phyloP scores from a whole-genome alignment of 441 rosid genomes.

The Theobroma grandiflorum region DNA sequence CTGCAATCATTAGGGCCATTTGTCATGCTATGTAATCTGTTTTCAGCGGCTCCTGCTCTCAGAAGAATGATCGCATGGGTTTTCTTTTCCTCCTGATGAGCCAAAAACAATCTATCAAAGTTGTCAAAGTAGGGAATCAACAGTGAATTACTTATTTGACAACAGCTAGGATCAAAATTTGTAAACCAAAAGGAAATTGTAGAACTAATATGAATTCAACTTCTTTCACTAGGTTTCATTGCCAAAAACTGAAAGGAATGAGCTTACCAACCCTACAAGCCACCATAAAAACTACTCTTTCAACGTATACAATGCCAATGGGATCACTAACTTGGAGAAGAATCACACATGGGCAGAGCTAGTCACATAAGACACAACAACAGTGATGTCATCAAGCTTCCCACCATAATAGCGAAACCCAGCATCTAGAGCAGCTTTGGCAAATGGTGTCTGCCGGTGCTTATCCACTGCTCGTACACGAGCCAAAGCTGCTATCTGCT shows the following conservation, averaged over 20 bases:
- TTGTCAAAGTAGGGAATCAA: neutral
- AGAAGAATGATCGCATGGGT: neutral
- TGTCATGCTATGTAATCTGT: neutral
- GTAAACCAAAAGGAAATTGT: neutral
- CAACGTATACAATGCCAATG: neutral
- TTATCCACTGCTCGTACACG: constrained; percentile 77
- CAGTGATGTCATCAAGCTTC: constrained; percentile 96
- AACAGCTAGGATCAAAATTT: constrained; percentile 14
- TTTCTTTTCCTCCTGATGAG: neutral
- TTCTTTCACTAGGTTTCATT: constrained; percentile 21
- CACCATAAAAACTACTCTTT: constrained; percentile 13
- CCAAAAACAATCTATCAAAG: neutral
- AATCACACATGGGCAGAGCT: constrained; percentile 31
- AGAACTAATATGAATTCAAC: neutral
- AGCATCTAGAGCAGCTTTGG: constrained; percentile 92
- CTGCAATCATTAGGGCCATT: neutral
- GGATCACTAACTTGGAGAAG: neutral
- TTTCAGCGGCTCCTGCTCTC: neutral
- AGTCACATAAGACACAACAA: constrained; percentile 80
- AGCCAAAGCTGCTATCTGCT: constrained; percentile 90
- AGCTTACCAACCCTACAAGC: constrained; percentile 12
- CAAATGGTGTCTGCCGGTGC: constrained; percentile 85
- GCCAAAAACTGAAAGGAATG: constrained; percentile 6
- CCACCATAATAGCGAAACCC: constrained; percentile 91
- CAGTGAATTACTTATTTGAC: neutral